phyloP scores from a whole-genome alignment of 192 early-diverging fungal genomes.

The Lobosporangium transversale region DNA sequence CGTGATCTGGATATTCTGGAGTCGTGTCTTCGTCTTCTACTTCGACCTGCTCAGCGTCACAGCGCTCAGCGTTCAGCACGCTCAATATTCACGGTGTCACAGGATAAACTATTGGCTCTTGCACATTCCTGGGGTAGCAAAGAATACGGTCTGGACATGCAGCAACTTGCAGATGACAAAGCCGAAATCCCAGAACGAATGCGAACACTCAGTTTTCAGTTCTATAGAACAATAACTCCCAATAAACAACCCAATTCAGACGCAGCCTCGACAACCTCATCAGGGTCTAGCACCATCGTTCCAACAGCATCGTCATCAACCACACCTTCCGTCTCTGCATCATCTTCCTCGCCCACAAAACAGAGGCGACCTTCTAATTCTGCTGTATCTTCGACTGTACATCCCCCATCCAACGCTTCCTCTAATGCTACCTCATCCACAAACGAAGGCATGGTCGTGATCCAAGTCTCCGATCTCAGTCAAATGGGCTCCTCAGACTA shows the following conservation, averaged over 20 bases:
- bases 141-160: slow-evolving; percentile 60
- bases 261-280: slow-evolving; percentile 19
- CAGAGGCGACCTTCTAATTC: slow-evolving; percentile 28
- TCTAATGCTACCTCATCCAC: slow-evolving; percentile 10
- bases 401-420: background rate
- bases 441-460: slow-evolving; percentile 67
- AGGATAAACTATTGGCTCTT: slow-evolving; percentile 66
- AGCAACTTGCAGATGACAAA: slow-evolving; percentile 54
- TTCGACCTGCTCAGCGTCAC: slow-evolving; percentile 91
- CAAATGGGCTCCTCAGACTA: slow-evolving; percentile 54
- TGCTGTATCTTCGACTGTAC: slow-evolving; percentile 7
- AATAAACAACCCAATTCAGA: slow-evolving; percentile 22
- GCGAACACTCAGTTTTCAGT: slow-evolving; percentile 64
- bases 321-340: background rate
- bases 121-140: slow-evolving; percentile 72
- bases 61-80: slow-evolving; percentile 79
- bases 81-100: slow-evolving; percentile 65
- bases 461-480: slow-evolving; percentile 58
- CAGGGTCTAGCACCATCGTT: slow-evolving; percentile 5
- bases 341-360: slow-evolving; percentile 13
- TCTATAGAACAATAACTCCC: slow-evolving; percentile 63
- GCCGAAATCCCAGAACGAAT: slow-evolving; percentile 53
- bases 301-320: slow-evolving; percentile 6
- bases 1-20: slow-evolving; percentile 85
- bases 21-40: slow-evolving; percentile 78